Percentiles rank a stretch among this genome's conserved stretches.
phyloP scores from a whole-genome alignment of 441 rosid species.

The Aquilaria agallochum region DNA sequence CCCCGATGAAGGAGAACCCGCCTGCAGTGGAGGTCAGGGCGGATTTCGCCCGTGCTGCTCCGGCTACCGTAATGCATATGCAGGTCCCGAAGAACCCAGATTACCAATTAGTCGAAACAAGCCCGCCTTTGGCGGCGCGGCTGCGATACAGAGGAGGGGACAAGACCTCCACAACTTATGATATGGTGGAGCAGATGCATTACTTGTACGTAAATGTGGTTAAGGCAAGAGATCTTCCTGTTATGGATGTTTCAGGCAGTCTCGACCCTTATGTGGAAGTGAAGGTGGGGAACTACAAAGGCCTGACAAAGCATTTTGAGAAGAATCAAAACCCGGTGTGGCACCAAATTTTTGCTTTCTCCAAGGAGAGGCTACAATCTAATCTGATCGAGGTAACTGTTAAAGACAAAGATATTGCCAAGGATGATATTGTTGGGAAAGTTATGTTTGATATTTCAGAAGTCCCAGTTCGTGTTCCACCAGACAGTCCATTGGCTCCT shows the following conservation, averaged over 20 bases:
- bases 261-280: slow-evolving; percentile 74
- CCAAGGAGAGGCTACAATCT: slow-evolving; percentile 59
- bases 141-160: slow-evolving; percentile 60
- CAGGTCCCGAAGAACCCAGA: slow-evolving; percentile 72
- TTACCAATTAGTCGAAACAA: slow-evolving; percentile 62
- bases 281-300: slow-evolving; percentile 67
- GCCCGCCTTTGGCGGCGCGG: slow-evolving; percentile 81
- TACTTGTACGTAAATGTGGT: slow-evolving; percentile 60
- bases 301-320: slow-evolving; percentile 53
- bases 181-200: slow-evolving; percentile 68
- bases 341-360: slow-evolving; percentile 64
- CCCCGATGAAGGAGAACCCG: slow-evolving; percentile 28
- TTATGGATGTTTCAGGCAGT: slow-evolving; percentile 60
- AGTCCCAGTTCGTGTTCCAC: slow-evolving; percentile 60
- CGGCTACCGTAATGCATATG: slow-evolving; percentile 51
- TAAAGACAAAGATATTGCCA: slow-evolving; percentile 53
- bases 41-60: slow-evolving; percentile 56
- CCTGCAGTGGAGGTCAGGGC: slow-evolving; percentile 54
- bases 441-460: slow-evolving; percentile 36
- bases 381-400: slow-evolving; percentile 53
- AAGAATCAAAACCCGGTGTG: slow-evolving; percentile 56
- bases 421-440: slow-evolving; percentile 58
- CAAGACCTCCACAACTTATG: slow-evolving; percentile 57
- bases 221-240: slow-evolving; percentile 62
- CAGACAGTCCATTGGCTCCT: slow-evolving; percentile 67